Evolutionary conservation across 805 yeast genomes (phyloP).

Genomic region (Zygosaccharomyces gambellarensis): DNA sequence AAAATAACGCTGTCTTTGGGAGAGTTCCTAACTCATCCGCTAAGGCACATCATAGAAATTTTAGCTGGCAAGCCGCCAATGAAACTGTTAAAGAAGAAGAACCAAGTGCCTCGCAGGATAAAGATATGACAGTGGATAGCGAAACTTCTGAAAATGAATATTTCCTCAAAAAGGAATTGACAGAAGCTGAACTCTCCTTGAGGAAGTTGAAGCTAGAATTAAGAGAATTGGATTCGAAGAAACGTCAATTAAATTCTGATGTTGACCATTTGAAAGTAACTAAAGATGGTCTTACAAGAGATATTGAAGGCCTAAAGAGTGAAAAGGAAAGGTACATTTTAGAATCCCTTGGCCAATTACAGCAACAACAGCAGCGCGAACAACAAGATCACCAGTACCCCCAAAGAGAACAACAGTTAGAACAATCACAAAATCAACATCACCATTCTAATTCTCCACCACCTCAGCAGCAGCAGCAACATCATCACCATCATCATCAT

Average conservation of each 20-base stretch:
- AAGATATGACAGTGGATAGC: background rate
- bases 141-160: conserved; percentile 11
- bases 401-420: conserved; percentile 3
- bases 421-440: background rate
- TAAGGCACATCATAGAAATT: conserved; percentile 9
- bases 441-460: background rate
- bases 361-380: background rate
- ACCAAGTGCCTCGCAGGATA: background rate
- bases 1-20: conserved; percentile 11
- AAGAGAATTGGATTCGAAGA: conserved; percentile 39
- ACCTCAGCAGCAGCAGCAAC: background rate
- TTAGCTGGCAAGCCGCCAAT: conserved; percentile 14
- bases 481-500: background rate
- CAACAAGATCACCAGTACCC: background rate
- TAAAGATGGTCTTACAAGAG: conserved; percentile 44
- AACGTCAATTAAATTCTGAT: conserved; percentile 44
- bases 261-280: conserved; percentile 46
- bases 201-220: conserved; percentile 42
- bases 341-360: conserved; percentile 17
- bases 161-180: conserved; percentile 20
- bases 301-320: conserved; percentile 36
- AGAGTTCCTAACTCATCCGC: conserved; percentile 12
- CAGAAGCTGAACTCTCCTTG: conserved; percentile 35
- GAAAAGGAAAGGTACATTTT: conserved; percentile 14
- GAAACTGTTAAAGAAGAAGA: conserved; percentile 10